Conservation (phyloP, 805 yeast genomes). For the Deakozyma indianensis region DNA sequence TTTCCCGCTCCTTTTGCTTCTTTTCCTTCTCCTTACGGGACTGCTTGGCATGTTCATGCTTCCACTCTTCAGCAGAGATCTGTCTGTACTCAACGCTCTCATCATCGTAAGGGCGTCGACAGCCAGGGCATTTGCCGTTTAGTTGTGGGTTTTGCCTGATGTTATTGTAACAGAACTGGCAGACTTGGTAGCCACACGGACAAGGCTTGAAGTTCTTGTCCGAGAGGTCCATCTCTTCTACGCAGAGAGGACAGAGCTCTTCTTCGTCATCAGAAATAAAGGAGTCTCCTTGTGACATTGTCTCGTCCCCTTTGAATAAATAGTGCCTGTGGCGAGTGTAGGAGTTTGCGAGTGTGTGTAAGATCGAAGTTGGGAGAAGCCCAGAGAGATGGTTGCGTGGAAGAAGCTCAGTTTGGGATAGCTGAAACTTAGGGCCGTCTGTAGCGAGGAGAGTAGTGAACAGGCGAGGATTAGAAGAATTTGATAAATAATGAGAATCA, state of each 20-base stretch:
- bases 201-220: conserved; percentile 98
- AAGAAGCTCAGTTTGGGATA: too few species aligned
- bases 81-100: conserved; percentile 79
- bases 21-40: conserved; percentile 59
- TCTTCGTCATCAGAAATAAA: conserved; percentile 70
- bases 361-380: too few species aligned
- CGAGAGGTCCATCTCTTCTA: conserved; percentile 93
- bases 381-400: too few species aligned
- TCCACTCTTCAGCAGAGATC: conserved; percentile 76
- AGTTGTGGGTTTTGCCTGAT: conserved; percentile 90
- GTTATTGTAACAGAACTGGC: conserved; percentile 96
- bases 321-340: conserved; percentile 86
- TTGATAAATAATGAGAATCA: too few species aligned
- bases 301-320: too few species aligned
- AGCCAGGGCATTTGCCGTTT: conserved; percentile 95
- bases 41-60: conserved; percentile 63
- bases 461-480: too few species aligned
- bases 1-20: conserved; percentile 79
- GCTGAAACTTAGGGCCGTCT: too few species aligned
- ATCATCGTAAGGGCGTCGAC: conserved; percentile 89
- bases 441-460: too few species aligned
- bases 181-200: conserved; percentile 97
- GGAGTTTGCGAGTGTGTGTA: conserved; percentile 84
- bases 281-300: conserved; percentile 27
- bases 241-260: conserved; percentile 81